Evolutionary conservation across 1,284 basidiomycete species (phyloP).

Genomic region (Cryptococcus sp.): DNA sequence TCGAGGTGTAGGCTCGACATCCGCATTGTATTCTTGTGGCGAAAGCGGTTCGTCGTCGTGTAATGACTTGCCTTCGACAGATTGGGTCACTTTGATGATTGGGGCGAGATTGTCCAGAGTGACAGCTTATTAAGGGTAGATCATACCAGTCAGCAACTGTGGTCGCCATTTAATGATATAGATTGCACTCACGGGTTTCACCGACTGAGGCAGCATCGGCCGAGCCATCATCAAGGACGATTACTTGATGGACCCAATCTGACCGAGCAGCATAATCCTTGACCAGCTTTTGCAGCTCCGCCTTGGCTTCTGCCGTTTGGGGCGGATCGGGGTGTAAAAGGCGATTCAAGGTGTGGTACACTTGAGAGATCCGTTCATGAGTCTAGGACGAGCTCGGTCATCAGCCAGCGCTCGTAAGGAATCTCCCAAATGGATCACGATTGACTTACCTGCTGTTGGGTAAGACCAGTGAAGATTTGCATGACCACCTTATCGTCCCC

Average conservation of each 20-base stretch:
- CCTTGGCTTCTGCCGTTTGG: constrained; percentile 12
- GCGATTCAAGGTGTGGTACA: constrained; percentile 31
- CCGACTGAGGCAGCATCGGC: too few relatives aligned
- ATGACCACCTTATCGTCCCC: constrained; percentile 23
- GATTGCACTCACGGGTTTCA: neutral
- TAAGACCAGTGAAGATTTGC: constrained; percentile 27
- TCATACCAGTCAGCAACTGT: too few relatives aligned
- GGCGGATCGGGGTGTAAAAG: constrained; percentile 31
- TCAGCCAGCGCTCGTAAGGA: neutral
- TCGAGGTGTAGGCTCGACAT: constrained; percentile 15
- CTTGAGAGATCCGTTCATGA: constrained; percentile 8
- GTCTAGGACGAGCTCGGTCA: constrained; percentile 1
- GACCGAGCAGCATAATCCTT: constrained; percentile 21
- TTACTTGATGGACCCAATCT: constrained; percentile 33
- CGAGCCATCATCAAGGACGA: constrained; percentile 16
- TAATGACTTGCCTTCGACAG: neutral
- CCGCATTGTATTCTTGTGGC: too few relatives aligned
- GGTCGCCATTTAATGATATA: neutral
- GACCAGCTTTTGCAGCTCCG: constrained; percentile 28
- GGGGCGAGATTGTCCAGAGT: too few relatives aligned
- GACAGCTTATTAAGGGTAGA: too few relatives aligned
- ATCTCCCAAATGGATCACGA: neutral
- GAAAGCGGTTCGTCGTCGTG: too few relatives aligned
- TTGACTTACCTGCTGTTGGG: constrained; percentile 22
- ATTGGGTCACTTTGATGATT: too few relatives aligned